Percentiles rank a stretch among this genome's conserved stretches.
These are phyloP conservation scores for Trichoderma aggressivum DNA, from an alignment of 2,329 filamentous ascomycete genomes.

Conservation along the genomic window DNA sequence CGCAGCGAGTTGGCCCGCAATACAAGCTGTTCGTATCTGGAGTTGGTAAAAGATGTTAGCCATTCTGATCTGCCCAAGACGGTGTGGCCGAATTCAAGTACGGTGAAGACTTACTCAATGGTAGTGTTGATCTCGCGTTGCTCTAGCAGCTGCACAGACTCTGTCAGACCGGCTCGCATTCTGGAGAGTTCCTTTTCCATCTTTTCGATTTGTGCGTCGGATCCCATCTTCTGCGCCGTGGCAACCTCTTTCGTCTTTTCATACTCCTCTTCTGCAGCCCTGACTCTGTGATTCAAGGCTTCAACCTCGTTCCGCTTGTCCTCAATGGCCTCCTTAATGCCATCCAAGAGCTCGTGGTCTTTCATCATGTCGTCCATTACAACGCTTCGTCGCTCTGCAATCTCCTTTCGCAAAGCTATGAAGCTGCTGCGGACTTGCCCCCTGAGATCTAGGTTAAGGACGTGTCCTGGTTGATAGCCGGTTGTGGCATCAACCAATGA, in stretches of 20 bases:
- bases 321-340: constrained; percentile 94
- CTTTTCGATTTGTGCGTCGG: constrained; percentile 93
- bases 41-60: background rate
- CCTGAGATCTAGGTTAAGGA: constrained; percentile 84
- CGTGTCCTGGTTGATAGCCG: constrained; percentile 84
- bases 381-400: constrained; percentile 79
- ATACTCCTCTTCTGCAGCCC: constrained; percentile 87
- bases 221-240: constrained; percentile 80
- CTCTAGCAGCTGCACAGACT: constrained; percentile 87
- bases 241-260: constrained; percentile 87
- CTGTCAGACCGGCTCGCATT: constrained; percentile 78
- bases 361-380: constrained; percentile 91
- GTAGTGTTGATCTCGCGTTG: constrained; percentile 95
- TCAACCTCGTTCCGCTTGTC: constrained; percentile 93
- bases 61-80: background rate
- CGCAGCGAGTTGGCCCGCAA: constrained; percentile 76
- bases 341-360: constrained; percentile 88
- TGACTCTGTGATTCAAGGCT: constrained; percentile 80
- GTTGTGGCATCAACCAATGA: constrained; percentile 77
- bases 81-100: background rate
- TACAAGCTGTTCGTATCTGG: constrained; percentile 86
- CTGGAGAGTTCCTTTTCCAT: constrained; percentile 98
- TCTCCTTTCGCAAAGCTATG: constrained; percentile 75
- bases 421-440: constrained; percentile 79
- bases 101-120: constrained; percentile 67